Base-by-base conservation (phyloP, 2,329 filamentous ascomycete species). In the Aspergillus neoniger region DNA sequence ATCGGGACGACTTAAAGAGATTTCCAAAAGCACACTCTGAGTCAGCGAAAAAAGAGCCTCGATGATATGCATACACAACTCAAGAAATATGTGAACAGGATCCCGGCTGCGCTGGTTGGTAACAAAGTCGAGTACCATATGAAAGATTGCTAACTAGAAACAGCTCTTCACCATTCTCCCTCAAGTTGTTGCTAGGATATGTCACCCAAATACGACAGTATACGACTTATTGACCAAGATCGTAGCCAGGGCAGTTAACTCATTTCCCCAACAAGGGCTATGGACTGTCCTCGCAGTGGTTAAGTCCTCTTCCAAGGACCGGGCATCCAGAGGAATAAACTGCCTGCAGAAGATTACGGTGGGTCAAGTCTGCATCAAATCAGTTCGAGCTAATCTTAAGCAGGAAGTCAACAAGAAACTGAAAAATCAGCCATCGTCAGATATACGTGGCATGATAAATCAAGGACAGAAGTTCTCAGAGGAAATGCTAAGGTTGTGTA, bases 171-270 rank as follows among this genome's bases (percentile, higher is more conserved):
- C 82, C 1, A 87, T 94, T 5, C 82, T 99, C 44, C 91, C 95
- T 5, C 95, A 99, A 76, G 90, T 99, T 63, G 91, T 99, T 59
- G 95, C 94, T n/a, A 88, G 95, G 32, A 97, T 99, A 69, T 91
- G 91, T 49, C 95, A 99, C 77, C 87, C 89, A 1, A 91, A 96
- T 73, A 76, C 76, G 4, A 85, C 87, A 1, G 92, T 96, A 1
- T 96, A 91, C 76, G 86, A 88, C 60, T 81, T 91, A 9, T 80
- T 99, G 6, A 86, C 88, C 56, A 83, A 84, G 36, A 94, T 98
- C 66, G 92, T 99, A 58, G 80, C 89, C 62, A 94, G 91, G 72
- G 91, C 97, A n/a, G 88, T 96, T 8, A 84, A 87, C 44, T 83
- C 87, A n/a, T 91, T 97, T 74, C 94, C 95, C 0, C 91, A 91